Base-by-base conservation (phyloP, 805 yeast species). In the Blastobotrys chiropterorum region DNA sequence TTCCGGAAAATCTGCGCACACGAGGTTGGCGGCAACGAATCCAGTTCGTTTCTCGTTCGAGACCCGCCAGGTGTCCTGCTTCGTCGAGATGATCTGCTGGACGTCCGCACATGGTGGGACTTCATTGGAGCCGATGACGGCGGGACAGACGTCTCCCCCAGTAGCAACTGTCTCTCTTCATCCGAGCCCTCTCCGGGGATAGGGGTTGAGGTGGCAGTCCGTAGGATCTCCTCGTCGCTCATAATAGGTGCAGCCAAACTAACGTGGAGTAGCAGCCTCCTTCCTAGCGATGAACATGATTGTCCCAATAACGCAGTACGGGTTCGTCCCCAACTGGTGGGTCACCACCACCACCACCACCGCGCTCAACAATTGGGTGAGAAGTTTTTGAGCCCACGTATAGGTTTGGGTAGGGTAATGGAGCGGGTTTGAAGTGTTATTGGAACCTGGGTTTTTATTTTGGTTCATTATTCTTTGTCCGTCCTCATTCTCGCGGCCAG, bases 1-100 rank as follows among this genome's bases (percentile, higher is more conserved):
- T 92, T 90, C 46, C 95, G 77, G 66, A 84, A 88, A 14, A 89
- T 82, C 72, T 85, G 66, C 3, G 70, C 64, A 20, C 80, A 67
- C 4, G 62, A 47, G 3, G 50, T 47, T 14, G 53, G 50, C 3
- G 57, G 54, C 15, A 50, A 52, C 11, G 46, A 44, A 43, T 44
- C 49, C 45, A 44, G 31, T 3, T 51, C 50, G 30, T 17, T 45
- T 6, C 50, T 44, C 30, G 42, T 30, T 19, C 50, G 31, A 2
- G 54, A 48, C 3, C 19, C 47, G 11, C 31, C 42, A 26, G 34
- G 34, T 26, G 34, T 26, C 34, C 34, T 5, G 5, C 8, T 26
- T 11, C 34, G 34, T 5, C 34, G 34, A 26, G 34, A 26, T 26
- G 34, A 26, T 26, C 34, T 26, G 34, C 34, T 26, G 8, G 34